A percentile compares a stretch with the other conserved stretches of the same genome.
Conservation (phyloP, 139 green algal genomes). For the Chlorella sp. region DNA sequence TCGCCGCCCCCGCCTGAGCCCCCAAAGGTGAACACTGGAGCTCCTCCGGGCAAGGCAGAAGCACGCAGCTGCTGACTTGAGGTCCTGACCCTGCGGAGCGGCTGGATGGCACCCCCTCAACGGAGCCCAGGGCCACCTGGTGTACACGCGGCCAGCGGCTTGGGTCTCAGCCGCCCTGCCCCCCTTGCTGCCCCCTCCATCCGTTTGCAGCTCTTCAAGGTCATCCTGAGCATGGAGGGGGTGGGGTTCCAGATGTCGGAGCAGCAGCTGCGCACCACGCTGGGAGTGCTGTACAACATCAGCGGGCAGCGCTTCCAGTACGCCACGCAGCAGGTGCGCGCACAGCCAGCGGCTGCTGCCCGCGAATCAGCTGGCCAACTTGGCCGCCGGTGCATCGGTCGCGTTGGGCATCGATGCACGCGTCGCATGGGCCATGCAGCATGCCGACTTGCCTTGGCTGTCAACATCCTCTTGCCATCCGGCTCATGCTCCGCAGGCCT, state of each 20-base stretch:
- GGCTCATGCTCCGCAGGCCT: background rate
- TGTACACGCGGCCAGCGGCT: background rate
- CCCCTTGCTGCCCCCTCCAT: background rate
- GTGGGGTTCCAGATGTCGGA: background rate
- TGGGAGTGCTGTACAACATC: background rate
- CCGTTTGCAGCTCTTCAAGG: background rate
- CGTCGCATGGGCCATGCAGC: too few relatives aligned
- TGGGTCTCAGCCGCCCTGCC: background rate
- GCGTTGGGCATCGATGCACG: too few relatives aligned
- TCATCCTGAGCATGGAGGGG: background rate
- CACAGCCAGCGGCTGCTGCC: too few relatives aligned
- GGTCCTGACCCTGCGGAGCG: too few relatives aligned
- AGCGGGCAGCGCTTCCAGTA: background rate
- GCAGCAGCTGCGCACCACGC: background rate
- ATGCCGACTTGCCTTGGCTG: background rate
- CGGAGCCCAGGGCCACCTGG: too few relatives aligned
- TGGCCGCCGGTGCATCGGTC: too few relatives aligned
- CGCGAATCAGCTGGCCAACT: too few relatives aligned
- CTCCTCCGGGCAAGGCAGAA: too few relatives aligned
- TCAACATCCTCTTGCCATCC: too few relatives aligned
- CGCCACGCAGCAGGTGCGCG: slow-evolving; percentile 1
- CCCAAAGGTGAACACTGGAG: background rate
- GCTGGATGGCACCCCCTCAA: too few relatives aligned
- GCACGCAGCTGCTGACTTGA: too few relatives aligned
- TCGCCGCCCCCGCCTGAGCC: background rate